Percentiles rank a stretch among this genome's conserved stretches.
phyloP scores from a whole-genome alignment of 2,329 filamentous ascomycete genomes.

The Fusarium sarcochroum region DNA sequence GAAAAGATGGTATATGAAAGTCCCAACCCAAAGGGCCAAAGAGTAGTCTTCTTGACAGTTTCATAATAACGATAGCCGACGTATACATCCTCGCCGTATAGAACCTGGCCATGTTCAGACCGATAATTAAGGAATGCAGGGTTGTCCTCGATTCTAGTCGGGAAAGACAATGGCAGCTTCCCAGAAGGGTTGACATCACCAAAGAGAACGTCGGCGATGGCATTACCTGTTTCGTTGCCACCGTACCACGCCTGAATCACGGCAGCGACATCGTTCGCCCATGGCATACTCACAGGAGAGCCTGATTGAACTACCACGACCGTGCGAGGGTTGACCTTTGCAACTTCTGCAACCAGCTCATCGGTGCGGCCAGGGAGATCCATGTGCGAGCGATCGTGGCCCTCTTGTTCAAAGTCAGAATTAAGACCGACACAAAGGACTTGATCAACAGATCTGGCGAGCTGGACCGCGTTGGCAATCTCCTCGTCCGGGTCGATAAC shows the following conservation, averaged over 20 bases:
- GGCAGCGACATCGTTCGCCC: neutral
- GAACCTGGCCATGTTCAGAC: neutral
- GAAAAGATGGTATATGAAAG: conserved; percentile 68
- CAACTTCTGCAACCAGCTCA: no score
- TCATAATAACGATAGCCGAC: conserved; percentile 83
- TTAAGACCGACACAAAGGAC: no score
- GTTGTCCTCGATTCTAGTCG: conserved; percentile 5
- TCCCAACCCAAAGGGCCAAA: conserved; percentile 78
- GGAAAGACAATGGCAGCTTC: conserved; percentile 72
- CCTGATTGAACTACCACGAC: neutral
- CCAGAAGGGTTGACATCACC: conserved; percentile 69
- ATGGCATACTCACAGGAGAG: neutral
- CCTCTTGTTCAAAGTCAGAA: no score
- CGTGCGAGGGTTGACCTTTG: no score
- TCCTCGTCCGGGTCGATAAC: no score
- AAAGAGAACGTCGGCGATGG: conserved; percentile 76
- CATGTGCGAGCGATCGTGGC: no score
- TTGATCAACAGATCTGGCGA: no score
- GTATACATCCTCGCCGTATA: conserved; percentile 79
- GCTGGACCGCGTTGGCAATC: no score
- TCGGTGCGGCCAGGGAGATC: no score
- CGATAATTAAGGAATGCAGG: conserved; percentile 19
- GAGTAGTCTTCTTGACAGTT: conserved; percentile 55
- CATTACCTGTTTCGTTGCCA: conserved; percentile 79
- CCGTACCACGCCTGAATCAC: conserved; percentile 78